These are phyloP conservation scores for Cylindricascospora bacillispora DNA, from an alignment of 1,139 yeast species.

Conservation along the genomic window DNA sequence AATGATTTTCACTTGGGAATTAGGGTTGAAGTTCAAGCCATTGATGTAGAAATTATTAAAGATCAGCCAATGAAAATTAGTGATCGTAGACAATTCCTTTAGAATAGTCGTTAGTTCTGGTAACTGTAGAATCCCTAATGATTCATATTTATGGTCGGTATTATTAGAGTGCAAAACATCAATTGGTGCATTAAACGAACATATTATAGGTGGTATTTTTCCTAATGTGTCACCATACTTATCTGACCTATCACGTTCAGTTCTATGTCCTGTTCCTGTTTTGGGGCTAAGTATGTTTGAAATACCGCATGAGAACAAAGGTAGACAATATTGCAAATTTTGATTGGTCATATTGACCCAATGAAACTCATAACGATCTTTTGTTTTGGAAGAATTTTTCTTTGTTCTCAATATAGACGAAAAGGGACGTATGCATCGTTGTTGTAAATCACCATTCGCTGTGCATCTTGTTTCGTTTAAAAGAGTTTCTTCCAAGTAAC, in stretches of 20 bases:
- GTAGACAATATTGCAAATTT: neutral
- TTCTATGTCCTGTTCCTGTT: neutral
- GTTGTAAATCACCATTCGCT: neutral
- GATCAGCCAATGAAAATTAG: neutral
- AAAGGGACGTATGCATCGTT: neutral
- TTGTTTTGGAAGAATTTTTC: neutral
- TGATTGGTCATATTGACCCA: neutral
- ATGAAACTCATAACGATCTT: neutral
- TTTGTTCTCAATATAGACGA: neutral
- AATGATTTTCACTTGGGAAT: no score
- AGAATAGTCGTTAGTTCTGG: neutral
- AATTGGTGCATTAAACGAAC: neutral
- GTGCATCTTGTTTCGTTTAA: neutral
- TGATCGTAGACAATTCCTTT: neutral
- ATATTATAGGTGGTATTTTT: no score
- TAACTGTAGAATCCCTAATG: neutral
- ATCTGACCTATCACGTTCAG: neutral
- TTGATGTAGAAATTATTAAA: no score
- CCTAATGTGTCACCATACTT: neutral
- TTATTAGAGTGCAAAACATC: neutral
- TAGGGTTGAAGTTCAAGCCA: no score
- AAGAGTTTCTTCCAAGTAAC: neutral
- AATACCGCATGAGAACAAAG: neutral
- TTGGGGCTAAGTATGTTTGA: no score
- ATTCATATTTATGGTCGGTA: neutral